Base-by-base conservation (phyloP, 2,329 filamentous ascomycete species). In the Rutstroemia sp. region DNA sequence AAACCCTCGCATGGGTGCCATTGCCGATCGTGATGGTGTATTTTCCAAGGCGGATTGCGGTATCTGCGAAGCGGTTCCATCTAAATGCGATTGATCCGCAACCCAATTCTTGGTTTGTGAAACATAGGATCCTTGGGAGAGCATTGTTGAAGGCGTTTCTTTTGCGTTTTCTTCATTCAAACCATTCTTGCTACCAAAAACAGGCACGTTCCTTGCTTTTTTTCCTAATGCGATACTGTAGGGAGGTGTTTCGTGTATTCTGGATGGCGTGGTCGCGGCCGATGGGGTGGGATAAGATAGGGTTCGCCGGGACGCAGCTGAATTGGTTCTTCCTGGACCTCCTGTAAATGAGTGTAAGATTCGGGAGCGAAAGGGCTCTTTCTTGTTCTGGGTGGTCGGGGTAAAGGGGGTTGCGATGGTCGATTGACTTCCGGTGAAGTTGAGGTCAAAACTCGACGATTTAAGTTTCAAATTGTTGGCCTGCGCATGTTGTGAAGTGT, bases 1-100 rank as follows among this genome's bases (percentile, higher is more conserved):
- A 58, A 67, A 63, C 25, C 60, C 62, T 41, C 65, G 63, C 51
- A 68, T 65, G 9, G 67, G 67, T 50, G 62, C 60, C 41, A 66
- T 65, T 23, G 62, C 25, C 30, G 65, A 60, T 46, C 62, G 60
- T 48, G 60, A 55, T 27, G 57, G 57, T 9, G 52, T 46, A 51
- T 60, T 58, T 46, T 46, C 51, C 27, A 17, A 55, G 19, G 46
- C 58, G 51, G 37, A 58, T 19, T 21, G 53, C 14, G 53, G 53
- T 25, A 48, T n/a, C 30, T 55, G 49, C 1, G 54, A 39, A 16
- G n/a, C 52, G 21, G 17, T 47, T 34, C 37, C 48, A 47, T 56
- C 54, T 41, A 56, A 17, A 30, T 56, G 57, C n/a, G 59, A 61
- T 56, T 68, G 66, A 19, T 66, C 59, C 42, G 62, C 61, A 19